Conservation (phyloP, 2,329 filamentous ascomycete genomes). For the Ophiocordyceps polyrhachis-furcata region DNA sequence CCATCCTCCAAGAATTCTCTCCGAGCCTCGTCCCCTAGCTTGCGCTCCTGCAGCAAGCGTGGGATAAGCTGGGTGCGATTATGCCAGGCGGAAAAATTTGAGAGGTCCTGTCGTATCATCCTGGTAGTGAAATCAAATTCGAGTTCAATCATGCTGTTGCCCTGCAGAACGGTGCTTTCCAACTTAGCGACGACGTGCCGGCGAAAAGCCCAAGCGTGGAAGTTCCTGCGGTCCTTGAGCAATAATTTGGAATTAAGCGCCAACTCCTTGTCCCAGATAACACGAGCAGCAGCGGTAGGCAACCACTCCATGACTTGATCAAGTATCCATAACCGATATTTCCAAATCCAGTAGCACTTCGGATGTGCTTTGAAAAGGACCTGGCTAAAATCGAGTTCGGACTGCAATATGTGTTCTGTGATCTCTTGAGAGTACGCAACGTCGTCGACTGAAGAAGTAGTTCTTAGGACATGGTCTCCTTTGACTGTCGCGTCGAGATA, state of each 20-base stretch:
- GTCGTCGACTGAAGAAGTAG: too few species aligned
- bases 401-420: slow-evolving; percentile 37
- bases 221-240: slow-evolving; percentile 69
- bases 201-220: slow-evolving; percentile 91
- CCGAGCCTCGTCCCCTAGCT: slow-evolving; percentile 42
- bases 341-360: slow-evolving; percentile 99
- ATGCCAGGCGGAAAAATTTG: slow-evolving; percentile 97
- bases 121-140: slow-evolving; percentile 84
- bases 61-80: slow-evolving; percentile 71
- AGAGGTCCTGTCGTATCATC: slow-evolving; percentile 72
- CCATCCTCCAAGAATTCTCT: slow-evolving; percentile 53
- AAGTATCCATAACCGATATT: slow-evolving; percentile 76
- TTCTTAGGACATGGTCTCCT: too few species aligned
- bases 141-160: slow-evolving; percentile 48
- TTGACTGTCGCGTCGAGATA: too few species aligned
- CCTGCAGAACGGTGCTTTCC: slow-evolving; percentile 36
- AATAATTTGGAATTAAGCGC: slow-evolving; percentile 77
- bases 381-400: slow-evolving; percentile 67
- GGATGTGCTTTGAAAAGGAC: slow-evolving; percentile 70
- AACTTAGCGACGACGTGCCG: slow-evolving; percentile 60
- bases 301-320: slow-evolving; percentile 50
- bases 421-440: slow-evolving; percentile 32
- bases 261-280: slow-evolving; percentile 73
- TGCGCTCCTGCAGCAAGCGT: slow-evolving; percentile 51
- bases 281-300: slow-evolving; percentile 31